phyloP scores from a whole-genome alignment of 176 grass and related monocot genomes.

The Avena insularis region DNA sequence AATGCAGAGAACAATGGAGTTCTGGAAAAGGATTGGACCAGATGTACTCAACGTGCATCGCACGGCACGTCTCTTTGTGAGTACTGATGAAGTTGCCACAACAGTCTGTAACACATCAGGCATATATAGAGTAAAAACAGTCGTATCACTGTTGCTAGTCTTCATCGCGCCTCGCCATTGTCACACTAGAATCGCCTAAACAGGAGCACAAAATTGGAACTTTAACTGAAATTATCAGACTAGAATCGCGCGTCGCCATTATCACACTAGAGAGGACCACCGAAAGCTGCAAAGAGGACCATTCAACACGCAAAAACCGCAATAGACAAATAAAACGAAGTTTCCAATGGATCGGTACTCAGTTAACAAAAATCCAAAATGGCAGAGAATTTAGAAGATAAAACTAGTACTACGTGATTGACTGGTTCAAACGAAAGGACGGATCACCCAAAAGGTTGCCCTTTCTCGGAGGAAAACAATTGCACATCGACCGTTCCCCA shows the following conservation, averaged over 20 bases:
- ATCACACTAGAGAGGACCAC: not conserved
- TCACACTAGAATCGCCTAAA: not conserved
- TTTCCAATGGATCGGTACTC: not conserved
- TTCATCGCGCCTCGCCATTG: not conserved
- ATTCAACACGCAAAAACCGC: not conserved
- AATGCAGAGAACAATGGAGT: constrained; percentile 18
- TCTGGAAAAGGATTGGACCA: not conserved
- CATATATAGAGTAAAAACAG: not conserved
- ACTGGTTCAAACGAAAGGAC: not conserved
- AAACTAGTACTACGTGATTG: not conserved
- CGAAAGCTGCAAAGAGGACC: not conserved
- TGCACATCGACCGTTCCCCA: not conserved
- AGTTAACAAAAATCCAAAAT: not conserved
- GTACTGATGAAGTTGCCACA: constrained; percentile 12
- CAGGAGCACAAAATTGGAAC: constrained; percentile 8
- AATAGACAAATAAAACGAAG: not conserved
- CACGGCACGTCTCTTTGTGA: constrained; percentile 48
- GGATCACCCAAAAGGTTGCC: not conserved
- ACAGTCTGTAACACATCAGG: not conserved
- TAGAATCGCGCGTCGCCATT: too few species aligned
- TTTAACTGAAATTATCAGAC: not conserved
- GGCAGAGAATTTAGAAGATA: not conserved
- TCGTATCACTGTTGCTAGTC: not conserved
- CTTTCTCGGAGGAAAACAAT: not conserved
- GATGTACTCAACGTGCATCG: constrained; percentile 39